A percentile compares a stretch with the other conserved stretches of the same genome.
These are phyloP conservation scores for Kazachstania taianensis DNA, from an alignment of 805 yeast genomes.

Conservation along the genomic window DNA sequence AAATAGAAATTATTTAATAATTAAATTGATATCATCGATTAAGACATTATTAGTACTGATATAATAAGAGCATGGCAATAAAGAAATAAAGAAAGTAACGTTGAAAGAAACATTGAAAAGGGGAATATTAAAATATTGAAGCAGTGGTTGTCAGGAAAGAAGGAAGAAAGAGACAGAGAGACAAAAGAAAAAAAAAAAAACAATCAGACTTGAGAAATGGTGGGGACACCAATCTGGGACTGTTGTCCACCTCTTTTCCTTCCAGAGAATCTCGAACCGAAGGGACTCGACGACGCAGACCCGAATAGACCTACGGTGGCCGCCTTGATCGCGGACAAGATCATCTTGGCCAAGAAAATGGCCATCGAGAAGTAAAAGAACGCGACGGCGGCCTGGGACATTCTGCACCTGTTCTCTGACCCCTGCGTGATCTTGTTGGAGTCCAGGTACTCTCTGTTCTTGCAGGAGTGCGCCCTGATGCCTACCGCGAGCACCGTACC, in stretches of 20 bases:
- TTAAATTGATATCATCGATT: no score
- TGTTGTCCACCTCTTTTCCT: constrained; percentile 20
- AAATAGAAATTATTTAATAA: no score
- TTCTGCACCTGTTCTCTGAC: constrained; percentile 76
- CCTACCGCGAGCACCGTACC: constrained; percentile 91
- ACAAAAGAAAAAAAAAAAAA: constrained; percentile 2
- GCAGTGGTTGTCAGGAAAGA: neutral
- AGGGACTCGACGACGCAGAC: constrained; percentile 5
- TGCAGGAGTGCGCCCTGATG: constrained; percentile 76
- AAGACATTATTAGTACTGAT: no score
- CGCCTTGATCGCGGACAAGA: constrained; percentile 42
- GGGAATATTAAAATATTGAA: no score
- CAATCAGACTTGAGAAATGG: constrained; percentile 40
- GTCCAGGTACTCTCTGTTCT: constrained; percentile 52
- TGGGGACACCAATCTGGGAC: constrained; percentile 56
- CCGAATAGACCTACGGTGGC: constrained; percentile 29
- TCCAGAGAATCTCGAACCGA: constrained; percentile 16
- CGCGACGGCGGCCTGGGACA: constrained; percentile 78
- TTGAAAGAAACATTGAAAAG: no score
- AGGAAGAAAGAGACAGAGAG: neutral
- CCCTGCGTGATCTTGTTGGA: constrained; percentile 67
- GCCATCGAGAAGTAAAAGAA: constrained; percentile 79
- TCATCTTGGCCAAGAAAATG: constrained; percentile 55
- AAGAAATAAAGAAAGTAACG: constrained; percentile 1
- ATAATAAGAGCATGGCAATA: no score